These are phyloP conservation scores for Globisporangium rhizosaccharum DNA, from an alignment of 352 stramenopile genomes.

Conservation along the genomic window DNA sequence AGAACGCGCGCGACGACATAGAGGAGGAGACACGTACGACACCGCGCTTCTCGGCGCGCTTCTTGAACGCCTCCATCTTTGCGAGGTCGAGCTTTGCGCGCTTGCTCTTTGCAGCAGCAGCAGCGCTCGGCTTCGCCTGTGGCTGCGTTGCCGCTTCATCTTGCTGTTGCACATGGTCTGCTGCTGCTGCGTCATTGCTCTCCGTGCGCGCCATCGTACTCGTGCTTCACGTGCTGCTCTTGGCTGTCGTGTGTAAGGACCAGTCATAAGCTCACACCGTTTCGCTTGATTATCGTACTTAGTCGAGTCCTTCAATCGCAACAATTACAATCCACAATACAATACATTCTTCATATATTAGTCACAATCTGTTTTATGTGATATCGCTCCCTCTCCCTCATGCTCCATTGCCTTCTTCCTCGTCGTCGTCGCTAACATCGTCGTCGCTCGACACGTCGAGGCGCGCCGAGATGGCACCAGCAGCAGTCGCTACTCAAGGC, in stretches of 20 bases:
- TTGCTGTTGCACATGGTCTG: neutral
- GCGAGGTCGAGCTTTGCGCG: constrained; percentile 15
- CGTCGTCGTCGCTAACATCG: neutral
- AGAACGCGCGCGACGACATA: neutral
- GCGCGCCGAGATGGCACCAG: neutral
- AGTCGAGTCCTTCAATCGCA: neutral
- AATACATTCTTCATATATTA: neutral
- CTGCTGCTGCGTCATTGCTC: constrained; percentile 1
- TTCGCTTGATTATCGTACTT: neutral
- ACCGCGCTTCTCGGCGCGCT: constrained; percentile 39
- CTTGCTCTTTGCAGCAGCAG: neutral
- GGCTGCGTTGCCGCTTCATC: neutral
- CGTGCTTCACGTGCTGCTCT: neutral
- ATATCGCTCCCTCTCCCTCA: no score
- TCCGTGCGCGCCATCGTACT: constrained; percentile 7
- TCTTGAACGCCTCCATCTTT: constrained; percentile 51
- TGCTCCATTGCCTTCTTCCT: neutral
- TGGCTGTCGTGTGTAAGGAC: neutral
- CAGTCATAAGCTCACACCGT: neutral
- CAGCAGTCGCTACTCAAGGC: neutral
- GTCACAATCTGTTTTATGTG: no score
- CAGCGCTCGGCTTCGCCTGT: neutral
- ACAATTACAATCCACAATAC: neutral
- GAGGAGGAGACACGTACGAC: constrained; percentile 24
- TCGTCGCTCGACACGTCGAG: neutral